Evolutionary conservation across 78 protist genomes (phyloP).

Genomic region (Anaeramoeba flamelloides): DNA sequence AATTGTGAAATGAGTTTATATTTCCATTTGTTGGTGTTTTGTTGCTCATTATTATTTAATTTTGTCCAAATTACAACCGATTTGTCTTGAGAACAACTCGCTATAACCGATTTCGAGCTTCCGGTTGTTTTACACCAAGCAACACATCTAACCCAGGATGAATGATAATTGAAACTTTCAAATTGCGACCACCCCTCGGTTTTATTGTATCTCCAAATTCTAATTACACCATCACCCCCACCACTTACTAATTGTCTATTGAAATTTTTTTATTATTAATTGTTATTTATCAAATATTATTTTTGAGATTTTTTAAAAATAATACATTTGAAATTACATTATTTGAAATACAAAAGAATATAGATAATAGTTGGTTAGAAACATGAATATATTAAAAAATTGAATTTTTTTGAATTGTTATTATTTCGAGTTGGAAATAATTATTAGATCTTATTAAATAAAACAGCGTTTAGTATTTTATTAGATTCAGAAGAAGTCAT

Average conservation of each 20-base stretch:
- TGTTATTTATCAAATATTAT: background rate
- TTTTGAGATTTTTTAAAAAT: too few relatives aligned
- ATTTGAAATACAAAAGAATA: too few relatives aligned
- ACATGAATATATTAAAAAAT: too few relatives aligned
- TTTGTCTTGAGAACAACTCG: slow-evolving; percentile 70
- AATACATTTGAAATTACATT: too few relatives aligned
- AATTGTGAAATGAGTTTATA: slow-evolving; percentile 8
- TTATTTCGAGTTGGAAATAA: too few relatives aligned
- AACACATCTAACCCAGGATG: slow-evolving; percentile 91
- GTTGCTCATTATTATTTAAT: too few relatives aligned
- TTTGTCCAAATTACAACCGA: slow-evolving; percentile 54
- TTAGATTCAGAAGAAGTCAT: too few relatives aligned
- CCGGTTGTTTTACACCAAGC: slow-evolving; percentile 83
- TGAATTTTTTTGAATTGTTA: too few relatives aligned
- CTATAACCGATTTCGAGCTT: slow-evolving; percentile 29
- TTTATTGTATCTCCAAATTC: slow-evolving; percentile 42
- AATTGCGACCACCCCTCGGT: background rate
- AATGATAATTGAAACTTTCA: slow-evolving; percentile 35
- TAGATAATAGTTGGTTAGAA: too few relatives aligned
- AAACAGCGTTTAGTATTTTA: too few relatives aligned
- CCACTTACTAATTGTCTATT: slow-evolving; percentile 53
- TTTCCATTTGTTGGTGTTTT: background rate
- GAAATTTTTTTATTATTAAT: background rate
- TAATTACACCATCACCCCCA: slow-evolving; percentile 74
- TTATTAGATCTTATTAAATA: too few relatives aligned